phyloP scores from a whole-genome alignment of 1,284 basidiomycete genomes.

The Sporisorium reilianum region DNA sequence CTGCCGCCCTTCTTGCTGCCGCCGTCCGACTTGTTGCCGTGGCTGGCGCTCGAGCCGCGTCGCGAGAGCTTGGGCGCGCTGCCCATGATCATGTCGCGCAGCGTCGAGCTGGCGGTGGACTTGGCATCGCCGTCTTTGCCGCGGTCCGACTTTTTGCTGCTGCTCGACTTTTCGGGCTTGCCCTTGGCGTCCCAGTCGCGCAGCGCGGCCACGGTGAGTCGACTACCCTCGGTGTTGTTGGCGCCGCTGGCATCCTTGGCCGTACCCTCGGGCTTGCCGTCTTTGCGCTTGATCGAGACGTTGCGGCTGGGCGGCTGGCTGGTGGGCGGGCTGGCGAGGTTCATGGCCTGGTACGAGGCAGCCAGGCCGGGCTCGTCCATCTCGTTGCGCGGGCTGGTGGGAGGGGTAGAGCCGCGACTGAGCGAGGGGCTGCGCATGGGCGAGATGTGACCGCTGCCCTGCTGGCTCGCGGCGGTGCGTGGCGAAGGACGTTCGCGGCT shows the following conservation, averaged over 20 bases:
- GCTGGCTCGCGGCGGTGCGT: constrained; percentile 31
- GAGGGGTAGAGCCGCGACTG: constrained; percentile 51
- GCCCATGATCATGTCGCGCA: constrained; percentile 68
- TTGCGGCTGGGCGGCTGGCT: constrained; percentile 60
- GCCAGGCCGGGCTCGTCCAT: constrained; percentile 46
- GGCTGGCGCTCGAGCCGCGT: constrained; percentile 59
- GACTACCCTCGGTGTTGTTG: constrained; percentile 43
- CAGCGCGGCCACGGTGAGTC: constrained; percentile 62
- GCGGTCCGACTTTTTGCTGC: constrained; percentile 47
- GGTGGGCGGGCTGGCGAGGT: constrained; percentile 46
- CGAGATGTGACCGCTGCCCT: constrained; percentile 47
- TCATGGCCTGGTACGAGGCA: constrained; percentile 49
- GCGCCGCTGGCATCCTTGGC: constrained; percentile 25
- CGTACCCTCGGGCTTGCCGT: constrained; percentile 20
- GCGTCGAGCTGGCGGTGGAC: constrained; percentile 60
- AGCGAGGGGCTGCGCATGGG: constrained; percentile 49
- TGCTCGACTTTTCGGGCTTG: constrained; percentile 32
- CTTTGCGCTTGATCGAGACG: constrained; percentile 57
- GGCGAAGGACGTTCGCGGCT: constrained; percentile 39
- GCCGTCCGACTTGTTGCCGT: constrained; percentile 58
- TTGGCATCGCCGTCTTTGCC: constrained; percentile 62
- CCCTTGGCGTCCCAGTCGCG: constrained; percentile 65
- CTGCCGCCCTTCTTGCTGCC: constrained; percentile 59
- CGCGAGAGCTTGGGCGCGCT: constrained; percentile 64
- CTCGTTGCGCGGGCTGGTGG: constrained; percentile 54